Evolutionary conservation across 2,329 filamentous ascomycete species (phyloP).

Genomic region (Elsinoe ampelina): DNA sequence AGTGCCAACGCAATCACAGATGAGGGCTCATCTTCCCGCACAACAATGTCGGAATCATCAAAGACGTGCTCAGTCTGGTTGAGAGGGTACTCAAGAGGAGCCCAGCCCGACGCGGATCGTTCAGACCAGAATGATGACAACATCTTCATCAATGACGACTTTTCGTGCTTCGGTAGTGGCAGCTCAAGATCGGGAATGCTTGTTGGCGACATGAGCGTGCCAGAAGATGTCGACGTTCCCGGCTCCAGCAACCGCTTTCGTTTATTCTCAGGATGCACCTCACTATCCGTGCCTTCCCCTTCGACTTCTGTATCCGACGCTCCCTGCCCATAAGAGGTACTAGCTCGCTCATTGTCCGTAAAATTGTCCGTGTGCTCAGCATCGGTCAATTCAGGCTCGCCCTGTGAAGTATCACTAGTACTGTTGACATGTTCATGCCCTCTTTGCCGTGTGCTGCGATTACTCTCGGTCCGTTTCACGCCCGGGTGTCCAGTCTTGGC

Average conservation of each 20-base stretch:
- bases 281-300: conserved; percentile 55
- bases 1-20: conserved; percentile 91
- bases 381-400: neutral
- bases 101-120: conserved; percentile 90
- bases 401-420: conserved; percentile 10
- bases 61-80: conserved; percentile 82
- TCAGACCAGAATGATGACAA: conserved; percentile 98
- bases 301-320: conserved; percentile 40
- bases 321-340: conserved; percentile 28
- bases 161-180: conserved; percentile 85
- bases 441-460: neutral
- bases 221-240: conserved; percentile 36
- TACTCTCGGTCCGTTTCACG: conserved; percentile 1
- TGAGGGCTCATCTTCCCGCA: conserved; percentile 93
- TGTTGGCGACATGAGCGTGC: conserved; percentile 45
- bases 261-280: conserved; percentile 58
- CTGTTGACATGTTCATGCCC: conserved; percentile 13
- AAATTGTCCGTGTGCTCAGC: conserved; percentile 17
- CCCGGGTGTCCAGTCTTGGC: neutral
- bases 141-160: conserved; percentile 88
- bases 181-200: conserved; percentile 50
- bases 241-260: conserved; percentile 43
- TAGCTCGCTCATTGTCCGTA: conserved; percentile 23
- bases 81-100: conserved; percentile 83
- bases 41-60: conserved; percentile 92